Evolutionary conservation across 176 grass and related monocot genomes (phyloP), one percentile per base, ranked within the genome.

Genomic region (Oryza glumipatula): DNA sequence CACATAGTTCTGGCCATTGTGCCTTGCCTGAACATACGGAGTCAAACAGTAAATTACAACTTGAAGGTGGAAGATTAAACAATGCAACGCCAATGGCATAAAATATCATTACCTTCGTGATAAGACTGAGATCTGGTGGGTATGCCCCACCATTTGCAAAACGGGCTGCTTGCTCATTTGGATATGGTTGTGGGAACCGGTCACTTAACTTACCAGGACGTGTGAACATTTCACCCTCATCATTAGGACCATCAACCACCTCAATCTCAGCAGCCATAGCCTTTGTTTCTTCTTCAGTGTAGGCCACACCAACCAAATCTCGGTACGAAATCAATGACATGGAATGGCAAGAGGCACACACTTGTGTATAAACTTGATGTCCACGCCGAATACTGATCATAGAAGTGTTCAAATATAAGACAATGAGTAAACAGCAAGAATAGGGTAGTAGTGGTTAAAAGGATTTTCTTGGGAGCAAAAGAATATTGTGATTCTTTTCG

Each of bases 241-340:
- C 94, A 74, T 99, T 99, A 68, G 96, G 96, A 68, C 93, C 96
- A 76, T 99, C 96, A 72, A 82, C 76, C 28, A 99, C 96, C 90
- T 99, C 96, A 86, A 99, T 99, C 84, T 99, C 96, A 76, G 94
- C 91, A 88, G 96, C 96, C 96, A 99, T 96, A 75, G 91, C 93
- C 72, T 99, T 99, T 64, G 90, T 92, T 82, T 99, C 96, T 61
- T 99, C 96, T 78, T 99, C 96, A 66, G 94, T 99, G 80, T 99
- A 99, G 22, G 96, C 93, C 77, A 99, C 96, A 9, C 96, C 93
- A 10, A 99, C 96, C 77, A 99, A 83, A 85, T 99, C 96, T 49
- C 96, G 89, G 83, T 94, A 99, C 0, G 93, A 96, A 87, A 99
- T 89, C 78, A 99, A 84, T 67, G 96, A 99, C 94, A 96, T 96